Conservation (phyloP, 306 rosid genomes). For the Cucurbita pepo region DNA sequence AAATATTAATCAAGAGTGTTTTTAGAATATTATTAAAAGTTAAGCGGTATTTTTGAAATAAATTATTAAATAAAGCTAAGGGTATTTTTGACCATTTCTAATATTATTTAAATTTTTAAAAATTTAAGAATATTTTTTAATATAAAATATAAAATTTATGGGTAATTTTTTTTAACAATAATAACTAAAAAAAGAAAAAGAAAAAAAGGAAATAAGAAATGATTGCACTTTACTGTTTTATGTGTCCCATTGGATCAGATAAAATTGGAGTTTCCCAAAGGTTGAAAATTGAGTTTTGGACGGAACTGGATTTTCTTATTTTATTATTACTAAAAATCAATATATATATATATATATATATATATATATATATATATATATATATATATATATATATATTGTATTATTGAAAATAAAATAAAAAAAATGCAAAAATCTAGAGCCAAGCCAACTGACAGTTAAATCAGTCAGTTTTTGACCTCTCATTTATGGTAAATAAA, state of each 20-base stretch:
- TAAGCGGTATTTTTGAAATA: too few species aligned
- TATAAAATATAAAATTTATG: too few species aligned
- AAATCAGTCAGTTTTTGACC: not conserved
- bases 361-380: too few species aligned
- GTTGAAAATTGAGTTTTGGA: not conserved
- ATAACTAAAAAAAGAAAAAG: too few species aligned
- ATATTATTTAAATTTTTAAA: too few species aligned
- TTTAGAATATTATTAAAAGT: too few species aligned
- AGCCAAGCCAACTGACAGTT: not conserved
- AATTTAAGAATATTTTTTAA: too few species aligned
- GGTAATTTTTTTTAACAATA: too few species aligned
- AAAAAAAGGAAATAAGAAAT: not conserved
- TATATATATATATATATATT: not conserved
- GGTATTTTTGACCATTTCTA: too few species aligned
- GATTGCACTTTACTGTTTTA: not conserved
- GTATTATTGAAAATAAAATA: not conserved
- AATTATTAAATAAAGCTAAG: too few species aligned
- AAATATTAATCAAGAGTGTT: too few species aligned
- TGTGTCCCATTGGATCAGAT: not conserved
- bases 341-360: not conserved
- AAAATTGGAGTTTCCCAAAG: not conserved
- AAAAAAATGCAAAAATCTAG: not conserved
- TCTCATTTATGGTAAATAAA: not conserved
- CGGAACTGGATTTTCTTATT: not conserved
- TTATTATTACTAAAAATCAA: not conserved